Percentiles rank a stretch among this genome's conserved stretches.
Conservation (phyloP, 148 eudicot genomes). For the Cornus kousa region DNA sequence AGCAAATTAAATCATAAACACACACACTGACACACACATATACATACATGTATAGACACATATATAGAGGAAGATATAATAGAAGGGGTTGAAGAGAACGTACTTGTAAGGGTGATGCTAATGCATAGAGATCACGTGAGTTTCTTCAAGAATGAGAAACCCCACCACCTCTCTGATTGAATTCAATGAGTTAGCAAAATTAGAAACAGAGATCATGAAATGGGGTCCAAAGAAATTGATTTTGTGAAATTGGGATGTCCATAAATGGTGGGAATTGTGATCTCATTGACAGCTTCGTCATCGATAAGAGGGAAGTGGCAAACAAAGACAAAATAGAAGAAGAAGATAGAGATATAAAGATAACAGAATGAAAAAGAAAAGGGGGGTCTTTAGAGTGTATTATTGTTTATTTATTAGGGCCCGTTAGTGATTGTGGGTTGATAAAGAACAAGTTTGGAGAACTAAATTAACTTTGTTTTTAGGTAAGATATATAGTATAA, state of each 20-base stretch:
- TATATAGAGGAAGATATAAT: neutral
- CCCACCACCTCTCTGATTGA: conserved; percentile 12
- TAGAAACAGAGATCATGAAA: conserved; percentile 6
- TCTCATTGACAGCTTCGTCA: conserved; percentile 13
- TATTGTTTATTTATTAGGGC: too few relatives aligned
- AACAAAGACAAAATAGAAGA: conserved; percentile 23
- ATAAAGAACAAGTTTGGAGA: too few relatives aligned
- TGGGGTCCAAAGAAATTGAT: neutral
- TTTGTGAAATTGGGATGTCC: neutral
- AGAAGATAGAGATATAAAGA: neutral
- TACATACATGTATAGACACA: neutral
- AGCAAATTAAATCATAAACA: neutral
- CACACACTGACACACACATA: too few relatives aligned
- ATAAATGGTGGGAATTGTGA: conserved; percentile 5
- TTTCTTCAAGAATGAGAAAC: conserved; percentile 11
- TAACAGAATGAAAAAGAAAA: neutral
- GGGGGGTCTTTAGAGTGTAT: too few relatives aligned
- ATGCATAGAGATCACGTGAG: conserved; percentile 30
- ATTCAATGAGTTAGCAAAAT: conserved; percentile 1
- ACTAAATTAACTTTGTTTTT: too few relatives aligned
- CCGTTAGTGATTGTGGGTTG: too few relatives aligned
- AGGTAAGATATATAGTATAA: too few relatives aligned
- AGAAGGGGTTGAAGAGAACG: conserved; percentile 11
- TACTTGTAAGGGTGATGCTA: conserved; percentile 4
- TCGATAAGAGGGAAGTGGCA: neutral